Evolutionary conservation across 2,329 filamentous ascomycete species (phyloP).

Genomic region (Hypoxylon sp.): DNA sequence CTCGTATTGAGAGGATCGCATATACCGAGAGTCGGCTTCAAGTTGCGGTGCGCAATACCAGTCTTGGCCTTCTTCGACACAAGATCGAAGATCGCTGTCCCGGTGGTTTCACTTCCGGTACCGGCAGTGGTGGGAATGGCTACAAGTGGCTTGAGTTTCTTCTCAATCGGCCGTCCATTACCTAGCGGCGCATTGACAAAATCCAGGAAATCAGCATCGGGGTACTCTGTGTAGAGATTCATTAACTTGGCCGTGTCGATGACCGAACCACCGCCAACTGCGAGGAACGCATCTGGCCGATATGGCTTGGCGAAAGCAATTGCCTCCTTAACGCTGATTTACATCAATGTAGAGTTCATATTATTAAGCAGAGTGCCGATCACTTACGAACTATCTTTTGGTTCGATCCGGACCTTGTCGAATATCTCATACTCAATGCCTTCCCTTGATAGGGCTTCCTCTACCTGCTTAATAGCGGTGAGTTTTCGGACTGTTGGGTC

Average conservation of each 20-base stretch:
- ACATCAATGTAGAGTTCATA: conserved; percentile 5
- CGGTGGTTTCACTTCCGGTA: conserved; percentile 94
- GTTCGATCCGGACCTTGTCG: conserved; percentile 86
- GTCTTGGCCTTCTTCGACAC: conserved; percentile 93
- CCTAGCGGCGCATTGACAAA: conserved; percentile 97
- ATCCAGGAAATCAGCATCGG: conserved; percentile 93
- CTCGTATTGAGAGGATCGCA: conserved; percentile 88
- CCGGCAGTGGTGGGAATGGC: conserved; percentile 89
- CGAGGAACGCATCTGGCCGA: conserved; percentile 88
- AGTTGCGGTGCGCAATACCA: conserved; percentile 92
- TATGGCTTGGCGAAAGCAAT: conserved; percentile 89
- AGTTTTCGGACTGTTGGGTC: conserved; percentile 86
- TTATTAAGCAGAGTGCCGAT: background rate
- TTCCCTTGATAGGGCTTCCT: conserved; percentile 83
- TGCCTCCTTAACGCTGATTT: conserved; percentile 82
- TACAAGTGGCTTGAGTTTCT: conserved; percentile 80
- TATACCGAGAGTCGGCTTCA: conserved; percentile 96
- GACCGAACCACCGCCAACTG: conserved; percentile 92
- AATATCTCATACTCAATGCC: conserved; percentile 87
- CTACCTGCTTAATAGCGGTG: conserved; percentile 89
- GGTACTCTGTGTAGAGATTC: conserved; percentile 94
- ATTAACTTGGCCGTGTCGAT: conserved; percentile 99
- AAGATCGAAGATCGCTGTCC: conserved; percentile 97
- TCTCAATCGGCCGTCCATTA: conserved; percentile 82
- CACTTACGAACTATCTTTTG: conserved; percentile 90